Base-by-base conservation (phyloP, 1,139 yeast species). In the Casaregolazyma suthepensis region DNA sequence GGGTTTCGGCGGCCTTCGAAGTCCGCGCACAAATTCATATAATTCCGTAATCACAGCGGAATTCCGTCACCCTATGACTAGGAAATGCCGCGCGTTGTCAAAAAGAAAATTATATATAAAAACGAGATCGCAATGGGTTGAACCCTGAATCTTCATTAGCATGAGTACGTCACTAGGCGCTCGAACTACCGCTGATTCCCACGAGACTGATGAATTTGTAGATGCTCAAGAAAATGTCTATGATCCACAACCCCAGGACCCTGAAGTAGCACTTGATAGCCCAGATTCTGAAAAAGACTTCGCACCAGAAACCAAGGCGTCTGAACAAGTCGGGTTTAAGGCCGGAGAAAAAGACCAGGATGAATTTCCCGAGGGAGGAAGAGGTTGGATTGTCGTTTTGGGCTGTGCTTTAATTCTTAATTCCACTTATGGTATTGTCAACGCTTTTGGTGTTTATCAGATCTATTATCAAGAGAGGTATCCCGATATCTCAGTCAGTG, bases 391-490 rank as follows among this genome's bases (percentile, higher is more conserved):
- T 5, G 68, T 64, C 6, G 62, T 68, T 20, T 46, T 59, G 1
- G 69, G 68, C 13, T 54, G 63, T 5, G 60, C 61, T 18, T 45
- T 65, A 20, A 52, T 64, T 31, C 55, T 61, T 44, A 59, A 59
- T 23, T 58, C 61, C 17, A 59, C 68, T 10, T 67, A 57, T 54
- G 88, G 87, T 1, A 66, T 82, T 49, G 74, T 78, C 57, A 81
- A 81, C 59, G 67, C 82, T 1, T 69, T 76, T 52, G 87, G 87
- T 51, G 82, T 82, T 1, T 77, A 81, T 49, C 83, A 82, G 63
- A 74, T 82, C 1, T 80, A 81, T 59, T 74, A 82, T 13, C 64
- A 78, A 1, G 64, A 70, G 73, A 77, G 57, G 78, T 79, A 60
- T 69, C 82, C 59, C 61, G 66, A 15, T 57, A 71, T 54, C 62